Evolutionary conservation across 495 filamentous ascomycete genomes (phyloP), one percentile per base, ranked within the genome.

Genomic region (Oidiodendron maius): DNA sequence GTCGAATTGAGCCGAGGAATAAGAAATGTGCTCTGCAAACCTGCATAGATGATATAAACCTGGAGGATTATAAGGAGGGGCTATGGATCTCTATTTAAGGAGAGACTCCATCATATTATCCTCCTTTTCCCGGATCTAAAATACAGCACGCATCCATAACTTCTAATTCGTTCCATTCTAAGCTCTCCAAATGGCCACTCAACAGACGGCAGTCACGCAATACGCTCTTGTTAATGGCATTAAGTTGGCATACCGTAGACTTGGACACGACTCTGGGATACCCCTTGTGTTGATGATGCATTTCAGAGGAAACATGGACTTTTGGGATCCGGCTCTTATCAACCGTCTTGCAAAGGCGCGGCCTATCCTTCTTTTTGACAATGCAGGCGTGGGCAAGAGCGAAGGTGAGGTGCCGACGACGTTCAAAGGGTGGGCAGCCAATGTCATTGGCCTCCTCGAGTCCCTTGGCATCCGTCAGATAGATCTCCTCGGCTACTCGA

Each of bases 401-500:
- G 44, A 25, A 16, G 61, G 61, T 13, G 18, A 40, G 22, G 40
- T 64, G 22, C 60, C 57, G 16, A 42, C 50, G 12, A 60, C 48
- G 1, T 46, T 39, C 23, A 15, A 44, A 22, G 60, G 41, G 2
- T 64, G 61, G 61, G 65, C 71, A 4, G 76, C 76, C 54, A 87
- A 89, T 55, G 63, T 89, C 17, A 65, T 76, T 22, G 78, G 75
- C 3, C 76, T 86, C 15, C 75, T 84, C 22, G 53, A 70, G 12
- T 76, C 67, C 1, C 44, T 90, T 55, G 69, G 68, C 1, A 71
- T 79, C n/a, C 78, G 78, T 57, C 78, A 76, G 41, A 69, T 89
- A n/a, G 61, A 64, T 48, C 49, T 64, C 16, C 39, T 64, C 3
- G 61, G 61, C 10, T 64, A 50, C 51, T 64, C 60, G 22, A 58